Evolutionary conservation across 768 basidiomycete species (phyloP).

Genomic region (Pleurotus platypus): DNA sequence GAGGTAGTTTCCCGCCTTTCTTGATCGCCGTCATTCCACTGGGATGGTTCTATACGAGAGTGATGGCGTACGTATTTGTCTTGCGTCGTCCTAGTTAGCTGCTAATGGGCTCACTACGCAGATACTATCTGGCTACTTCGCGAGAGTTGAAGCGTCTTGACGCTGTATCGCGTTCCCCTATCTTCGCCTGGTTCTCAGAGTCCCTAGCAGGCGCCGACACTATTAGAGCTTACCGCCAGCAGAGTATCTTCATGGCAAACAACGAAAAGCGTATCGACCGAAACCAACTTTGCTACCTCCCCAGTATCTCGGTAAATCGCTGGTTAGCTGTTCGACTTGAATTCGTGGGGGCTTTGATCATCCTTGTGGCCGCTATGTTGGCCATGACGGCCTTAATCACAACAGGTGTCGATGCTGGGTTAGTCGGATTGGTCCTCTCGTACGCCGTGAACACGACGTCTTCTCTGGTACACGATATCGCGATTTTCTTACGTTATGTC

Average conservation of each 20-base stretch:
- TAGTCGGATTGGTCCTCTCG: conserved; percentile 82
- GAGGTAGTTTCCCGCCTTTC: conserved; percentile 79
- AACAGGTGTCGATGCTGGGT: conserved; percentile 78
- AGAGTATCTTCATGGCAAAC: conserved; percentile 58
- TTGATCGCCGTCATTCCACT: conserved; percentile 72
- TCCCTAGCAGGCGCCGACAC: conserved; percentile 73
- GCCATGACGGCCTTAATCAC: conserved; percentile 70
- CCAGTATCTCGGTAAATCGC: conserved; percentile 71
- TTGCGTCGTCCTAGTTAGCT: not conserved
- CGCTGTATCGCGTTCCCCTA: conserved; percentile 85
- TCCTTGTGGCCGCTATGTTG: conserved; percentile 65
- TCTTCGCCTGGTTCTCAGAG: conserved; percentile 85
- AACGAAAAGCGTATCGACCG: conserved; percentile 78
- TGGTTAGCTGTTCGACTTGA: conserved; percentile 87
- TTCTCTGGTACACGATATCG: conserved; percentile 53
- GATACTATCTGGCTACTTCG: conserved; percentile 85
- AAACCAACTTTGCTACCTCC: conserved; percentile 78
- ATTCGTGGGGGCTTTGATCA: conserved; percentile 78
- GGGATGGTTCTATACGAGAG: conserved; percentile 72
- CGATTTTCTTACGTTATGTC: conserved; percentile 3
- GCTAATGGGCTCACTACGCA: conserved; percentile 22
- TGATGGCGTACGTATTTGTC: conserved; percentile 62
- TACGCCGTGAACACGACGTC: conserved; percentile 84
- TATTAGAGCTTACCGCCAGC: conserved; percentile 78
- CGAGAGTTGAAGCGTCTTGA: conserved; percentile 88